Evolutionary conservation across 1,139 yeast species (phyloP).

Genomic region (Candida sanyaensis): DNA sequence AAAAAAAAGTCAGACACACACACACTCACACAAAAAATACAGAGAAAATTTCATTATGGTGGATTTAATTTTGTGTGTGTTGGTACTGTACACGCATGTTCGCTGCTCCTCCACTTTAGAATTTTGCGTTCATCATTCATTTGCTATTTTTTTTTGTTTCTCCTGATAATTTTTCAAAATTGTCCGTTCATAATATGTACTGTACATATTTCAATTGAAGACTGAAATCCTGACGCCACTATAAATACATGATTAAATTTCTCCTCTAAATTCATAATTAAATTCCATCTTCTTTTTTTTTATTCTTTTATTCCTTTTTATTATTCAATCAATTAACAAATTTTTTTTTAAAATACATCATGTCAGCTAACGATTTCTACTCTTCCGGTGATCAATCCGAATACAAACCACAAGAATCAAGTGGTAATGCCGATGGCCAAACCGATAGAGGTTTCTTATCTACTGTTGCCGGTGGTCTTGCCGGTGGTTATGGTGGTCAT

Average conservation of each 20-base stretch:
- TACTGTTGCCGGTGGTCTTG: slow-evolving; percentile 59
- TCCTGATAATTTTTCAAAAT: not conserved
- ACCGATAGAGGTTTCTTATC: slow-evolving; percentile 57
- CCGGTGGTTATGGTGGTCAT: slow-evolving; percentile 56
- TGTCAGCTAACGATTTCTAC: slow-evolving; percentile 69
- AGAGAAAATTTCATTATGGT: no score
- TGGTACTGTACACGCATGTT: not conserved
- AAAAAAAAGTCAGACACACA: no score
- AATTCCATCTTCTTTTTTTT: not conserved
- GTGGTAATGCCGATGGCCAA: slow-evolving; percentile 23
- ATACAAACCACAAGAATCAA: slow-evolving; percentile 26
- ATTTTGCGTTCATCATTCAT: slow-evolving; percentile 1
- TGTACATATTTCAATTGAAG: no score
- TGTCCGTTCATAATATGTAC: no score
- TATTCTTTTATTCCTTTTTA: not conserved
- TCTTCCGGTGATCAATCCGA: slow-evolving; percentile 48
- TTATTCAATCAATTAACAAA: not conserved
- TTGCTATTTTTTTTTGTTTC: not conserved
- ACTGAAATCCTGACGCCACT: not conserved
- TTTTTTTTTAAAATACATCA: slow-evolving; percentile 18
- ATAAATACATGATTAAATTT: not conserved
- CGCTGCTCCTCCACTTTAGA: not conserved
- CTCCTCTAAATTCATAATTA: no score
- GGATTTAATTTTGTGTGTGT: no score
- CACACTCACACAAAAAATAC: no score